Evolutionary conservation across 352 stramenopile genomes (phyloP), one percentile per base, ranked within the genome.

Genomic region (Phytophthora kernoviae): DNA sequence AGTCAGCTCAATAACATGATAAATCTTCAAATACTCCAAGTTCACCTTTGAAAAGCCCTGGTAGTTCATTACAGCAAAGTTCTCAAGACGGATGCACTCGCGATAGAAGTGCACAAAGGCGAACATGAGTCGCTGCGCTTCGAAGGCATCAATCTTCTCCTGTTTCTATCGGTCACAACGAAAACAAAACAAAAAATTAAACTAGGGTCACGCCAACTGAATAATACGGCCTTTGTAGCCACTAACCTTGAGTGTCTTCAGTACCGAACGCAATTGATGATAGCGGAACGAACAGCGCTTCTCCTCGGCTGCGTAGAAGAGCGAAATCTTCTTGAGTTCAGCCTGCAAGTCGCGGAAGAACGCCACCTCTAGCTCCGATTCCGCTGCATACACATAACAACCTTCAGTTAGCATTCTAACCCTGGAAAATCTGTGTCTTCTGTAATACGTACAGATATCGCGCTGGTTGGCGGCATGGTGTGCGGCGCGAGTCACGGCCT

Each of bases 1-100:
- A 12, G 22, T 59, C 24, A 60, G 32, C 14, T 39, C 33, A 12
- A 39, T 39, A n/a, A 40, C 12, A 15, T 41, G 11, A 15, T 27
- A 36, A 12, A 37, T 5, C 1, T 40, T 12, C 24, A 24, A n/a
- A 11, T 14, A 36, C 15, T 30, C 6, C 51, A 15, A 18, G 33
- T 18, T 47, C 39, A 89, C 80, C 75, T 93, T 93, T 43, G 84
- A 93, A 49, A 93, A 93, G 32, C 84, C 84, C 59, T 91, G 82
- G 58, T 93, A 93, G 55, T 93, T 93, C 57, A 90, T 91, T 18
- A 93, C 81, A 9, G 84, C 84, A 49, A 90, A 93, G 61, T 91
- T 91, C 54, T 93, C 84, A 30, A 93, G 77, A 3, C 82, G 78
- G 44, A 89, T 91, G 41, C 81, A 91, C 49, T 93, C 79, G 42